Evolutionary conservation across 768 basidiomycete species (phyloP).

Genomic region (Rossbeevera mucosa): DNA sequence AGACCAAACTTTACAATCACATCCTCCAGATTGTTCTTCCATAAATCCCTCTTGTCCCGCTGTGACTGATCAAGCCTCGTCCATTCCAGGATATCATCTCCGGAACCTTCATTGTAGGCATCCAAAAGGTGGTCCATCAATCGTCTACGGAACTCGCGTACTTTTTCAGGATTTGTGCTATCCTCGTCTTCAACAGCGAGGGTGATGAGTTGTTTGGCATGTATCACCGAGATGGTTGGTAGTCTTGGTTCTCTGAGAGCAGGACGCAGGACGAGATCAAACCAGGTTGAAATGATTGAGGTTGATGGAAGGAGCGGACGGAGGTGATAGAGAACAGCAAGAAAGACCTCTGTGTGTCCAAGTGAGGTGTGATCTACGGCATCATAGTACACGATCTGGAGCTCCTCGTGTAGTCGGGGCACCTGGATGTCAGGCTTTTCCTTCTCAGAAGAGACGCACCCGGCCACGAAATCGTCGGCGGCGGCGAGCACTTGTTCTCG

Average conservation of each 20-base stretch:
- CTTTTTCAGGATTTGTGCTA: conserved; percentile 43
- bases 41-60: conserved; percentile 53
- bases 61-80: conserved; percentile 60
- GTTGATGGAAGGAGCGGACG: conserved; percentile 55
- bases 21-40: conserved; percentile 79
- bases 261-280: conserved; percentile 72
- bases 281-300: conserved; percentile 75
- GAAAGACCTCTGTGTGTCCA: conserved; percentile 60
- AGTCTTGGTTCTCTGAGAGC: conserved; percentile 73
- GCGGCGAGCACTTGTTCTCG: conserved; percentile 44
- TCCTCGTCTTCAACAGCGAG: conserved; percentile 51
- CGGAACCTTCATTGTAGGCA: conserved; percentile 70
- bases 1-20: conserved; percentile 63
- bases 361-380: conserved; percentile 59
- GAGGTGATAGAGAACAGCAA: conserved; percentile 61
- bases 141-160: conserved; percentile 61
- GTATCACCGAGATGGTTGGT: conserved; percentile 48
- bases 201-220: conserved; percentile 71
- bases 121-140: conserved; percentile 73
- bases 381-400: conserved; percentile 59
- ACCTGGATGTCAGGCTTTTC: conserved; percentile 42
- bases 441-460: conserved; percentile 46
- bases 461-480: conserved; percentile 54
- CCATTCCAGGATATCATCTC: conserved; percentile 71
- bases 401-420: conserved; percentile 58